Conservation (phyloP, 306 rosid genomes). For the Comarum palustre region DNA sequence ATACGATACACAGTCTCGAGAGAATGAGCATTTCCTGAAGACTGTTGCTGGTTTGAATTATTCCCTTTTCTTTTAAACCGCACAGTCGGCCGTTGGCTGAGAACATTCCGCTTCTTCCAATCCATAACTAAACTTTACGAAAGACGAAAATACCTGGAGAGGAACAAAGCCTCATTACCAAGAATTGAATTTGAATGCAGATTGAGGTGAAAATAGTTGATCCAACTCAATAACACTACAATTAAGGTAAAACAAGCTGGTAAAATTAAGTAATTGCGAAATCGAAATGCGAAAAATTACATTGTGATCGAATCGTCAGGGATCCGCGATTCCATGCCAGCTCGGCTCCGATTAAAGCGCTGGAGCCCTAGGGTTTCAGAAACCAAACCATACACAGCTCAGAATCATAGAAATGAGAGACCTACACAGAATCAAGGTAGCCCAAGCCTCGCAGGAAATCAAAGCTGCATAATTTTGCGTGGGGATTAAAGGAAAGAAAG, state of each 20-base stretch:
- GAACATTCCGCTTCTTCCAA: constrained; percentile 23
- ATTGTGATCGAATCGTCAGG: background rate
- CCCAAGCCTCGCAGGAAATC: background rate
- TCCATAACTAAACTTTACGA: constrained; percentile 19
- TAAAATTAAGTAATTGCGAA: background rate
- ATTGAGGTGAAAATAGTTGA: background rate
- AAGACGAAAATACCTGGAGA: background rate
- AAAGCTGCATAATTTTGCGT: background rate
- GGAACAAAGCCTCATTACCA: background rate
- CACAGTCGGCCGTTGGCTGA: constrained; percentile 11
- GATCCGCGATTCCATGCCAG: background rate
- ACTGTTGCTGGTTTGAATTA: constrained; percentile 13
- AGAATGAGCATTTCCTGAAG: constrained; percentile 21
- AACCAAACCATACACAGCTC: background rate
- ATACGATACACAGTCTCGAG: constrained; percentile 32
- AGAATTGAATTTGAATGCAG: background rate
- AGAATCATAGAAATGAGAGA: background rate
- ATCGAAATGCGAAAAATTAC: background rate
- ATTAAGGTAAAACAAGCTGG: background rate
- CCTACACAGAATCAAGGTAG: background rate
- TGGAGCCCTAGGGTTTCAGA: background rate
- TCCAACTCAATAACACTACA: background rate
- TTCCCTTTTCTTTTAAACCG: constrained; percentile 35
- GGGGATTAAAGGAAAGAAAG: background rate
- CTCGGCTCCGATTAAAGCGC: background rate